A percentile compares a stretch with the other conserved stretches of the same genome.
phyloP scores from a whole-genome alignment of 148 eudicot genomes.

The Persicaria tinctoria region DNA sequence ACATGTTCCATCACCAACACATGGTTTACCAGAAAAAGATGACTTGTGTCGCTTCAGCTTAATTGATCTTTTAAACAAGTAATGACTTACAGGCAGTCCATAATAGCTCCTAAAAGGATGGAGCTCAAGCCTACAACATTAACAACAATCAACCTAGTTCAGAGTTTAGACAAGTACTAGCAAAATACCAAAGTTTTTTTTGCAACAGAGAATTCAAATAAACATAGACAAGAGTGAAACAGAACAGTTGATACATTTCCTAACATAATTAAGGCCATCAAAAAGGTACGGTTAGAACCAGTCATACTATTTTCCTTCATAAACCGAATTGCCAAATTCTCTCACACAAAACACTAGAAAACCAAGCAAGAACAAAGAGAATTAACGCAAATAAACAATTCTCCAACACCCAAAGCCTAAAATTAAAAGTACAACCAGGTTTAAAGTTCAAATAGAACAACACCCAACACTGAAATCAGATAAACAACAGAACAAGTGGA shows the following conservation, averaged over 20 bases:
- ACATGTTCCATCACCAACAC: conserved; percentile 18
- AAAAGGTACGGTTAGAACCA: background rate
- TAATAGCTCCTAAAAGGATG: conserved; percentile 14
- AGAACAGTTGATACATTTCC: background rate
- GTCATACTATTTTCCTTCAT: background rate
- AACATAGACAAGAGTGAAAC: background rate
- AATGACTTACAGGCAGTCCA: conserved; percentile 15
- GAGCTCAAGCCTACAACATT: conserved; percentile 42
- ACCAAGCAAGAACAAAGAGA: background rate
- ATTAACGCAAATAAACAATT: background rate
- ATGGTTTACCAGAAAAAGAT: conserved; percentile 18
- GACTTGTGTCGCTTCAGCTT: conserved; percentile 22
- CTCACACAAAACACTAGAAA: background rate
- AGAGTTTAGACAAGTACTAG: background rate
- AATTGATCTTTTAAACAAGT: conserved; percentile 18
- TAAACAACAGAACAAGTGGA: background rate
- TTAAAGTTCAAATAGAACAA: background rate
- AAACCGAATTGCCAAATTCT: background rate
- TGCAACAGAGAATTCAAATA: background rate
- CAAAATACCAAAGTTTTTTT: no score
- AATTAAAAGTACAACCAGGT: background rate
- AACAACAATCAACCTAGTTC: conserved; percentile 11
- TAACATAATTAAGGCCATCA: background rate
- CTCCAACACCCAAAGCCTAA: background rate
- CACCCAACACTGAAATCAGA: background rate